These are phyloP conservation scores for Phytophthora foliorum DNA, from an alignment of 352 stramenopile species.

Conservation along the genomic window DNA sequence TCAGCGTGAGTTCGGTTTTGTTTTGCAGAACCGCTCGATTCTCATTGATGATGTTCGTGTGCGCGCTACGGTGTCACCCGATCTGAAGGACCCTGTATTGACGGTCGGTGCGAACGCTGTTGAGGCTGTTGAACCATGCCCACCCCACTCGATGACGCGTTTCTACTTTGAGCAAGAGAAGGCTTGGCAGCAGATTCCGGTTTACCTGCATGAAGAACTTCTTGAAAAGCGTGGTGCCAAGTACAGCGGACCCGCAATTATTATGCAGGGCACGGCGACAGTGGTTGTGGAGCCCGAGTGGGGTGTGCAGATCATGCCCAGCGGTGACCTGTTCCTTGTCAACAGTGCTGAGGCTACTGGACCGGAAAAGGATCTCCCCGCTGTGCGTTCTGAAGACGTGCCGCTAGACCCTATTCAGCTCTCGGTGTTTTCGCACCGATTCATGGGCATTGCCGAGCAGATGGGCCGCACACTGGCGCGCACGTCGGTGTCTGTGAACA, in stretches of 20 bases:
- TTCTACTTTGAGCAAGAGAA: slow-evolving; percentile 90
- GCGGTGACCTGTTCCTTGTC: slow-evolving; percentile 96
- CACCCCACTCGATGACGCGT: slow-evolving; percentile 68
- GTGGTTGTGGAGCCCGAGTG: slow-evolving; percentile 98
- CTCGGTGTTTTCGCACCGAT: slow-evolving; percentile 97
- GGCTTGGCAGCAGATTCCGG: slow-evolving; percentile 84
- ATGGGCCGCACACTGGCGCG: slow-evolving; percentile 98
- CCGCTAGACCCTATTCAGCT: slow-evolving; percentile 97
- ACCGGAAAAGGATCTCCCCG: slow-evolving; percentile 17
- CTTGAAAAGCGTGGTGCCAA: slow-evolving; percentile 72
- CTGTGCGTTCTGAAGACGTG: slow-evolving; percentile 47
- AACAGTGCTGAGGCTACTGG: slow-evolving; percentile 52
- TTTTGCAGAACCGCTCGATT: slow-evolving; percentile 93
- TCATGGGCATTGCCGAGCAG: slow-evolving; percentile 99
- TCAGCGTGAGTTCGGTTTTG: slow-evolving; percentile 98
- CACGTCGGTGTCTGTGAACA: slow-evolving; percentile 98
- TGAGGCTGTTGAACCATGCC: slow-evolving; percentile 34
- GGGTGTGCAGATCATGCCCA: slow-evolving; percentile 91
- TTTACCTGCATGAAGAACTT: slow-evolving; percentile 95
- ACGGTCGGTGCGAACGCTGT: slow-evolving; percentile 5
- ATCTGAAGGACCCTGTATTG: slow-evolving; percentile 54
- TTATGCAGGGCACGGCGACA: slow-evolving; percentile 98
- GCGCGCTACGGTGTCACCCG: slow-evolving; percentile 92
- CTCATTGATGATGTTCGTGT: slow-evolving; percentile 98
- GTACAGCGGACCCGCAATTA: slow-evolving; percentile 94